Evolutionary conservation across 1,284 basidiomycete species (phyloP).

Genomic region (Pseudozyma hubeiensis): DNA sequence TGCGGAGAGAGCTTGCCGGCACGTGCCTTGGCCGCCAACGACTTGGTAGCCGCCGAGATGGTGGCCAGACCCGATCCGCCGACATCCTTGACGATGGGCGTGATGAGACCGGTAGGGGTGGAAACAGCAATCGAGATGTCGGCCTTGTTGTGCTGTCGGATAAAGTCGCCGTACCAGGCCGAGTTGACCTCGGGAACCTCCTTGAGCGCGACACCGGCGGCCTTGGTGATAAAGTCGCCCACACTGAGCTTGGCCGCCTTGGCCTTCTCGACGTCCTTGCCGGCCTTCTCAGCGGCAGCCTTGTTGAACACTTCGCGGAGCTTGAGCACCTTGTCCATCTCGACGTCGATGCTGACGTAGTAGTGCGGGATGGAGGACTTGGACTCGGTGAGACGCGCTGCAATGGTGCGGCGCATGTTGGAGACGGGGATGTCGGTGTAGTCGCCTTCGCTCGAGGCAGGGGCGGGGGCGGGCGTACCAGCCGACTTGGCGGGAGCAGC

Average conservation of each 20-base stretch:
- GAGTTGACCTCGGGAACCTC: constrained; percentile 99
- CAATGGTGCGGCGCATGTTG: constrained; percentile 95
- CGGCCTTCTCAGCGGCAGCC: constrained; percentile 68
- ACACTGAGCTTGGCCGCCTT: constrained; percentile 90
- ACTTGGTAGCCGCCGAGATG: constrained; percentile 91
- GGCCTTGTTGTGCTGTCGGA: constrained; percentile 95
- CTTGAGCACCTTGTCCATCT: constrained; percentile 96
- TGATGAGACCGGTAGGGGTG: constrained; percentile 94
- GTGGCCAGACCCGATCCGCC: constrained; percentile 89
- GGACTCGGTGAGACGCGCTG: constrained; percentile 86
- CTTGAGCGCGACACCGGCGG: constrained; percentile 85
- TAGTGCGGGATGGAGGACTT: constrained; percentile 97
- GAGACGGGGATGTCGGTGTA: constrained; percentile 92
- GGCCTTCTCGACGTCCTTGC: constrained; percentile 74
- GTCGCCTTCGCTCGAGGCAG: constrained; percentile 72
- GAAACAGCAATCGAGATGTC: constrained; percentile 98
- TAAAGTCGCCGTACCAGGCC: constrained; percentile 95
- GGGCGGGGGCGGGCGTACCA: constrained; percentile 31
- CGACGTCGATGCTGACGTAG: constrained; percentile 93
- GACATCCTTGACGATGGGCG: constrained; percentile 94
- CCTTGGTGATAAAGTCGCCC: constrained; percentile 99
- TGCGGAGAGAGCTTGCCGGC: constrained; percentile 94
- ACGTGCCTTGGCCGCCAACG: constrained; percentile 91
- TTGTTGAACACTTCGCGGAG: constrained; percentile 94
- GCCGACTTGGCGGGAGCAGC: constrained; percentile 36